Percentiles rank a stretch among this genome's conserved stretches.
Evolutionary conservation across 176 grass and related monocot genomes (phyloP).

Genomic region (Metroxylon sagu): DNA sequence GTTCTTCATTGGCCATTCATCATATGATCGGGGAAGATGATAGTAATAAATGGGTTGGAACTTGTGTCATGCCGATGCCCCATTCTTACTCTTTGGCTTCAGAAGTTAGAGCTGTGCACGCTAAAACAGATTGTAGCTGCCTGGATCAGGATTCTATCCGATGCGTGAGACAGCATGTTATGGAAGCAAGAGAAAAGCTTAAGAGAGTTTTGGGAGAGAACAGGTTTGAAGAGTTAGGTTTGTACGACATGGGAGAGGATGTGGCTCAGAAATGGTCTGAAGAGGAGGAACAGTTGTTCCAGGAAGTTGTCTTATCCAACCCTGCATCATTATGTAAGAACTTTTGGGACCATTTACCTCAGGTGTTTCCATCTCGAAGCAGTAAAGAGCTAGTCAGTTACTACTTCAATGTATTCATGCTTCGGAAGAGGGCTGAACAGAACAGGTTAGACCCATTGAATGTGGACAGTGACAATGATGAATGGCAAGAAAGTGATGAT

Average conservation of each 20-base stretch:
- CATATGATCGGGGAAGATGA: conserved; percentile 22
- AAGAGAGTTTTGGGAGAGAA: conserved; percentile 39
- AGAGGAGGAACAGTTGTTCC: conserved; percentile 62
- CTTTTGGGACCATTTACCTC: conserved; percentile 58
- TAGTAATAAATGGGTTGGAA: conserved; percentile 43
- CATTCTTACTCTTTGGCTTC: conserved; percentile 13
- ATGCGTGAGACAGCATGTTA: conserved; percentile 61
- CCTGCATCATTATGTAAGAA: conserved; percentile 46
- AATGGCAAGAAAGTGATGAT: conserved; percentile 48
- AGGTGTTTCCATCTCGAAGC: conserved; percentile 42
- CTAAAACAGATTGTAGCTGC: conserved; percentile 46
- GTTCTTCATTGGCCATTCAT: conserved; percentile 9
- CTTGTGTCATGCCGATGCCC: conserved; percentile 34
- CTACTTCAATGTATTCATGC: conserved; percentile 91
- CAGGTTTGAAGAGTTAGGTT: conserved; percentile 52
- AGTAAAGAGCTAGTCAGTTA: conserved; percentile 78
- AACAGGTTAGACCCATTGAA: conserved; percentile 54
- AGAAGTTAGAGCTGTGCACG: conserved; percentile 16
- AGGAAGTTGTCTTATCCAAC: conserved; percentile 52
- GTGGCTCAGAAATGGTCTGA: conserved; percentile 49
- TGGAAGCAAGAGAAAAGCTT: conserved; percentile 43
- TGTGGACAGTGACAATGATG: conserved; percentile 82
- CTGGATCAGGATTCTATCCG: conserved; percentile 50
- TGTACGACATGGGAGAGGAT: conserved; percentile 70
- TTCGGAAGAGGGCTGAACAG: conserved; percentile 60